Percentiles rank a stretch among this genome's conserved stretches.
Evolutionary conservation across 208 protist species (phyloP).

Genomic region (Naegleria lovaniensis): DNA sequence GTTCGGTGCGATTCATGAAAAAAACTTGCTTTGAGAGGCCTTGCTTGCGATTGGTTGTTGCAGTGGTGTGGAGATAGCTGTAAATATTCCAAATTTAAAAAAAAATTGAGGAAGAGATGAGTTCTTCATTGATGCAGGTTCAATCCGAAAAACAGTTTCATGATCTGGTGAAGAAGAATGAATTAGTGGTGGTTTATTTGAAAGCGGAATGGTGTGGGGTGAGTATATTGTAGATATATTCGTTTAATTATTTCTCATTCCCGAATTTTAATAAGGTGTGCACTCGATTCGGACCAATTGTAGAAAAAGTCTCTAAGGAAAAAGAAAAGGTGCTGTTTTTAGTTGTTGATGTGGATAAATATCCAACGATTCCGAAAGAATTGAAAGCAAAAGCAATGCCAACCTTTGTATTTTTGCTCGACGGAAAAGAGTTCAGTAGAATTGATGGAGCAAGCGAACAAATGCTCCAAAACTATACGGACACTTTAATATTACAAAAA

Average conservation of each 20-base stretch:
- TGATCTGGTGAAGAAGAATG: not conserved
- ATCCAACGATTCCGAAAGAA: not conserved
- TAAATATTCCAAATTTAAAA: too few species aligned
- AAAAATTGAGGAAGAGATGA: too few species aligned
- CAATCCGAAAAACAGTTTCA: not conserved
- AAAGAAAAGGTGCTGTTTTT: not conserved
- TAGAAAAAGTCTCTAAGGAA: not conserved
- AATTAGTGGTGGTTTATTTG: not conserved
- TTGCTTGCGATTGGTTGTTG: too few species aligned
- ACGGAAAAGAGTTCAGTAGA: not conserved
- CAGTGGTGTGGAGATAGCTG: too few species aligned
- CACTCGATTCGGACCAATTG: too few species aligned
- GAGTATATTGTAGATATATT: not conserved
- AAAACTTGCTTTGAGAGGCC: too few species aligned
- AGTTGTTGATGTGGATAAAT: not conserved
- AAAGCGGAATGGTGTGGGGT: not conserved
- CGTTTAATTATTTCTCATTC: too few species aligned
- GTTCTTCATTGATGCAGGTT: not conserved
- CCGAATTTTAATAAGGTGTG: too few species aligned
- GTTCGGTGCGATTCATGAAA: too few species aligned
- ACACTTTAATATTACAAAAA: not conserved
- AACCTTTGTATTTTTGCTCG: not conserved
- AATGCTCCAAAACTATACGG: not conserved
- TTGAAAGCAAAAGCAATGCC: not conserved
- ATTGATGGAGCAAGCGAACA: not conserved